phyloP scores from a whole-genome alignment of 768 basidiomycete genomes.

The Harrya chromipes region DNA sequence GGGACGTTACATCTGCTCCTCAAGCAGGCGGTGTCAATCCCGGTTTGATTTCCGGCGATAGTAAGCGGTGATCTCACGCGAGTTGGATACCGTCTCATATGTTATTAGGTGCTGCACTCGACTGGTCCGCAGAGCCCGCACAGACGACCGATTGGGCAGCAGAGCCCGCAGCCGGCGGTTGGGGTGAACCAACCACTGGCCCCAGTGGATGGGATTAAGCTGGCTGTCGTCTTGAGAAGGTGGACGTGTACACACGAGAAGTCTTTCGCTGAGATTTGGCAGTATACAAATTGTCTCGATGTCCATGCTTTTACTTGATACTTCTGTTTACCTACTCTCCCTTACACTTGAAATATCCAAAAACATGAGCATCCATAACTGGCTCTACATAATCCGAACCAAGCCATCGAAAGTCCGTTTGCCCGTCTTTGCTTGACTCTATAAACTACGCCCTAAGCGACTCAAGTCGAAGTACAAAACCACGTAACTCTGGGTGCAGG shows the following conservation, averaged over 20 bases:
- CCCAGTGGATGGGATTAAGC: slow-evolving; percentile 32
- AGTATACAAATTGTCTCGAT: slow-evolving; percentile 16
- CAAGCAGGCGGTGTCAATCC: slow-evolving; percentile 76
- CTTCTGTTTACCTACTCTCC: slow-evolving; percentile 13
- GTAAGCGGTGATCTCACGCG: slow-evolving; percentile 26
- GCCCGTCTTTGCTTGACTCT: too few species aligned
- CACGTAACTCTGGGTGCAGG: too few species aligned
- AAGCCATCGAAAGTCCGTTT: too few species aligned
- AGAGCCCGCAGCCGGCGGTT: slow-evolving; percentile 50
- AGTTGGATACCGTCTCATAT: slow-evolving; percentile 1
- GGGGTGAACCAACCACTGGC: slow-evolving; percentile 35
- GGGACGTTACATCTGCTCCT: slow-evolving; percentile 72
- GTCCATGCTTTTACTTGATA: slow-evolving; percentile 18
- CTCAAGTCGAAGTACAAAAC: too few species aligned
- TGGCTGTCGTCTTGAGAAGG: neutral
- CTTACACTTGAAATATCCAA: slow-evolving; percentile 15
- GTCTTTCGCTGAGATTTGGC: slow-evolving; percentile 3
- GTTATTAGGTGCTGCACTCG: slow-evolving; percentile 61
- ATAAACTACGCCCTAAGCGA: too few species aligned
- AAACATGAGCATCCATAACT: slow-evolving; percentile 10
- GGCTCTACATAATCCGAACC: too few species aligned
- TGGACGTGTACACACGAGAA: neutral
- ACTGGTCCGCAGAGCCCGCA: slow-evolving; percentile 75
- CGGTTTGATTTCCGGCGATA: slow-evolving; percentile 61
- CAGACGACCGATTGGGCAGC: slow-evolving; percentile 81